Evolutionary conservation across 768 basidiomycete species (phyloP), one percentile per base, ranked within the genome.

Genomic region (Amanita brunnescens): DNA sequence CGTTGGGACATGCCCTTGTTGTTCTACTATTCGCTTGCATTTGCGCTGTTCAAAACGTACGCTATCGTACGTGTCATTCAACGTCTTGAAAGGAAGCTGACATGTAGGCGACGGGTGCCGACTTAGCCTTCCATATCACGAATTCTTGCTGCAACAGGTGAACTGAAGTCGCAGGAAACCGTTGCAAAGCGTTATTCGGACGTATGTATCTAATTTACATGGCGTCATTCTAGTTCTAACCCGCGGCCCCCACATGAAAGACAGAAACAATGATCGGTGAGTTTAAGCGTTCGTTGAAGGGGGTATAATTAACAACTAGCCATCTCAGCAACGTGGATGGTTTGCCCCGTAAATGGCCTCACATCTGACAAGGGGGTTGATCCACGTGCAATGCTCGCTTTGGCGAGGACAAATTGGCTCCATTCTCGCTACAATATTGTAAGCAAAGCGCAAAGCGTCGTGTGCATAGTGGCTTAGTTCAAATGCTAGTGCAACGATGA

Each of bases 1-100:
- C 48, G 60, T 12, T 77, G 70, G 51, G 77, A 79, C 54, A 75
- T 77, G 72, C 75, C 76, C 4, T 47, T 57, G 14, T 49, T 79
- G 2, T 39, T 70, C 49, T 64, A 66, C 44, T 70, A 71, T 54
- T 58, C 75, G 0, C 43, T 73, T 30, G 62, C 72, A 1, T 75
- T 79, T 58, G 78, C 77, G 2, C 57, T 79, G 53, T 78, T 78
- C 67, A 78, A 77, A 61, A 78, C 77, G 2, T 78, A 75, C 58
- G 73, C 57, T 1, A 68, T 76, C 50, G 76, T 77, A 52, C 26
- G 26, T 29, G 26, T 29, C 26, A 29, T 7, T 29, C 7, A 29
- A 7, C 26, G 7, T 7, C 7, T 29, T 29, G 26, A 7, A 43
- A 30, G 44, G 16, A 26, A 49, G 33, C 24, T 32, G 13, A 16